phyloP scores from a whole-genome alignment of 2,329 filamentous ascomycete species.

The Colletotrichum orchidophilum region DNA sequence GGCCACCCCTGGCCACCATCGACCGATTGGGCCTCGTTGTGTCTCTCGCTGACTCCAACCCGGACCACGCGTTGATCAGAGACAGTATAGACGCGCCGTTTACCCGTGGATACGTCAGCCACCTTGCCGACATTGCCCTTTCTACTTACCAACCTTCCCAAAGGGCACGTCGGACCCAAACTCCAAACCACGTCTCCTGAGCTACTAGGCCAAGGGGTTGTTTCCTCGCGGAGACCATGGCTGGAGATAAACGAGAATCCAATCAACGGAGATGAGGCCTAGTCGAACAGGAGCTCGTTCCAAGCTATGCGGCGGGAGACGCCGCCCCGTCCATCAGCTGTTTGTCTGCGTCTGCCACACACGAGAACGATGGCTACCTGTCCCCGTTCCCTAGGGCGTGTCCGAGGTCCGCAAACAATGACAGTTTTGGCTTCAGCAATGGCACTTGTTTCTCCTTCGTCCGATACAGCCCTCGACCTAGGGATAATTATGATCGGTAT shows the following conservation, averaged over 20 bases:
- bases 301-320: neutral
- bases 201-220: neutral
- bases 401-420: conserved; percentile 24
- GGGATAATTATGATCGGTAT: conserved; percentile 19
- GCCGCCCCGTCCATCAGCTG: neutral
- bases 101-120: conserved; percentile 22
- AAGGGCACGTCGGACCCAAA: neutral
- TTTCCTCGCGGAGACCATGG: neutral
- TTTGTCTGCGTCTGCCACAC: neutral
- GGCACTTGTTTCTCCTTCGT: conserved; percentile 29
- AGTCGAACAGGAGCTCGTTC: neutral
- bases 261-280: neutral
- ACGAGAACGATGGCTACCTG: conserved; percentile 6
- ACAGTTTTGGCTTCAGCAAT: conserved; percentile 24
- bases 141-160: neutral
- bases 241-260: neutral
- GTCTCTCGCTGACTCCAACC: neutral
- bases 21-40: conserved; percentile 18
- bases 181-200: neutral
- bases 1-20: conserved; percentile 4
- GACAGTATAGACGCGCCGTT: neutral
- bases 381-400: neutral
- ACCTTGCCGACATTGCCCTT: conserved; percentile 7
- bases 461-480: neutral
- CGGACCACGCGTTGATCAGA: neutral